phyloP scores from a whole-genome alignment of 768 basidiomycete species.

The Tulasnella sp. region DNA sequence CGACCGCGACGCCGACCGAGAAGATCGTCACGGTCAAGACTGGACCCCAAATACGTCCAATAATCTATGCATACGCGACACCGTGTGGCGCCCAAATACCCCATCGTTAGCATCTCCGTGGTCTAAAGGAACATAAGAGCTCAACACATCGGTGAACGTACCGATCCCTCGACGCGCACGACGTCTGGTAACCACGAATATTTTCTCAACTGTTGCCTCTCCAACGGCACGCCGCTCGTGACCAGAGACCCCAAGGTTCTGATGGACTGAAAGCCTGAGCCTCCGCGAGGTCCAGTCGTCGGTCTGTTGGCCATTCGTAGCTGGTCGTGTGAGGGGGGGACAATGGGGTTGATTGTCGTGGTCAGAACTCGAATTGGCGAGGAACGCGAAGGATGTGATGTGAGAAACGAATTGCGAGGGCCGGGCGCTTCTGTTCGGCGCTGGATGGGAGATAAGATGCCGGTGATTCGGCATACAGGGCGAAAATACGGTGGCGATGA shows the following conservation, averaged over 20 bases:
- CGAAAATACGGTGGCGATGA: not conserved
- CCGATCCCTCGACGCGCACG: constrained; percentile 78
- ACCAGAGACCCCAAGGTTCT: constrained; percentile 24
- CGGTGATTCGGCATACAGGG: not conserved
- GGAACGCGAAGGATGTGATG: not conserved
- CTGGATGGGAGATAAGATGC: not conserved
- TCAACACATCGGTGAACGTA: constrained; percentile 53
- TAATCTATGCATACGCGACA: constrained; percentile 54
- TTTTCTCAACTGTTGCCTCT: constrained; percentile 45
- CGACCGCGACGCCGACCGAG: constrained; percentile 49
- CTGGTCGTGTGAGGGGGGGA: constrained; percentile 1
- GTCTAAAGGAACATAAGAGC: too few relatives aligned
- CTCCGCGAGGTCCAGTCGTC: not conserved
- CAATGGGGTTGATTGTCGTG: constrained; percentile 7
- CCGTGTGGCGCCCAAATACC: not conserved
- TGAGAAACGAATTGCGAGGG: not conserved
- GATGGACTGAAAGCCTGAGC: constrained; percentile 33
- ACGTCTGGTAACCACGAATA: constrained; percentile 93
- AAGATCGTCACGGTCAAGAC: constrained; percentile 83
- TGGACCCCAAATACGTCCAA: constrained; percentile 73
- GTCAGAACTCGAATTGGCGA: not conserved
- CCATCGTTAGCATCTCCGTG: too few relatives aligned
- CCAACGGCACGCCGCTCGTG: constrained; percentile 5
- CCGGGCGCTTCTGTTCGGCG: not conserved
- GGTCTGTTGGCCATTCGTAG: not conserved